These are phyloP conservation scores for Mycena rebaudengoi DNA, from an alignment of 768 basidiomycete species.

Conservation along the genomic window DNA sequence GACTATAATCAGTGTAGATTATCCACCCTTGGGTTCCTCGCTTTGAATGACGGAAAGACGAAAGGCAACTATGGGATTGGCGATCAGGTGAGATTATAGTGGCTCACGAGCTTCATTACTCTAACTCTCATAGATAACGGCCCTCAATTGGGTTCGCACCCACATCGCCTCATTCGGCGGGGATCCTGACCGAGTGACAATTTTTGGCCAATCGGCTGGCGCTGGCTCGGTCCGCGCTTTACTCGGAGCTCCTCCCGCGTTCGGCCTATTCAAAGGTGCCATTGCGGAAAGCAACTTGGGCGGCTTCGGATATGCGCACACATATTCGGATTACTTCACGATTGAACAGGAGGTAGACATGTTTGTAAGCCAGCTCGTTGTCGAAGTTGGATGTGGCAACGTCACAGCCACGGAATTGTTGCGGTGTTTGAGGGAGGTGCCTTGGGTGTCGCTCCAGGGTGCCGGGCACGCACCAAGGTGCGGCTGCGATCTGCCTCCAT, in stretches of 20 bases:
- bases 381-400: slow-evolving; percentile 49
- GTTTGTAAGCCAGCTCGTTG: slow-evolving; percentile 45
- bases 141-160: slow-evolving; percentile 54
- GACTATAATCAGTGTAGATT: slow-evolving; percentile 34
- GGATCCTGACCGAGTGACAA: slow-evolving; percentile 59
- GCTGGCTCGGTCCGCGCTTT: slow-evolving; percentile 52
- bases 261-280: slow-evolving; percentile 49
- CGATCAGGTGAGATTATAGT: slow-evolving; percentile 46
- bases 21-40: slow-evolving; percentile 53
- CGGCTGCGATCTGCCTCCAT: neutral
- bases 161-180: slow-evolving; percentile 68
- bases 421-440: slow-evolving; percentile 45
- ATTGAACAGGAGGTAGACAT: slow-evolving; percentile 47
- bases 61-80: slow-evolving; percentile 57
- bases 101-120: slow-evolving; percentile 26
- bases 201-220: slow-evolving; percentile 65
- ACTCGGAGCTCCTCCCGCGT: slow-evolving; percentile 43
- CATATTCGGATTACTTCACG: slow-evolving; percentile 59
- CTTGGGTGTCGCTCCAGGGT: slow-evolving; percentile 46
- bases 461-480: slow-evolving; percentile 41
- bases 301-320: slow-evolving; percentile 55
- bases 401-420: slow-evolving; percentile 37
- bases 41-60: slow-evolving; percentile 49
- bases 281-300: slow-evolving; percentile 57
- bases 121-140: slow-evolving; percentile 46